Evolutionary conservation across 495 filamentous ascomycete species (phyloP).

Genomic region (Talaromyces thailandensis): DNA sequence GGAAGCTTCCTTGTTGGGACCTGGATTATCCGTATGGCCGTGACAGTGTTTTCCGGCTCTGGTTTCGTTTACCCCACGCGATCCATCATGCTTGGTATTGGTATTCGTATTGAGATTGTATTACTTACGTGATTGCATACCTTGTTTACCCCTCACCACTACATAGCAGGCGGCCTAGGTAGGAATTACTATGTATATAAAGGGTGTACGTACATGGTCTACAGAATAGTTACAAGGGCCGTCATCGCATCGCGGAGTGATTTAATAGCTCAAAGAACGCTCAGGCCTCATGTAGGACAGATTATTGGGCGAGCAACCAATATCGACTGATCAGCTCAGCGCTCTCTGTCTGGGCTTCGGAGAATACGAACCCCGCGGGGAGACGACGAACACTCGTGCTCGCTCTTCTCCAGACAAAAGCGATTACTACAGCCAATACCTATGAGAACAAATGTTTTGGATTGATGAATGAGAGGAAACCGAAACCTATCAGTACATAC

Average conservation of each 20-base stretch:
- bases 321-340: not conserved
- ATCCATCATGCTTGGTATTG: not conserved
- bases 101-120: not conserved
- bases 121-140: not conserved
- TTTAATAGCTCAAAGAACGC: not conserved
- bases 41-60: not conserved
- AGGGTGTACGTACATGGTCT: no score
- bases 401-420: not conserved
- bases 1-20: not conserved
- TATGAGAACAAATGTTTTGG: not conserved
- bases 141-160: not conserved
- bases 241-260: no score
- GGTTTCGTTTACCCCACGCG: not conserved
- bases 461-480: not conserved
- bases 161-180: not conserved
- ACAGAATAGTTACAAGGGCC: no score
- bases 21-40: not conserved
- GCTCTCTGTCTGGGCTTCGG: not conserved
- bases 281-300: not conserved
- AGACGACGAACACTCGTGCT: not conserved
- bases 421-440: not conserved
- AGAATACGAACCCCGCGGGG: not conserved
- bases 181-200: no score
- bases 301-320: not conserved
- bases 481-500: not conserved